Base-by-base conservation (phyloP, 305 asterid genomes). In the Fraxinus baroniana region DNA sequence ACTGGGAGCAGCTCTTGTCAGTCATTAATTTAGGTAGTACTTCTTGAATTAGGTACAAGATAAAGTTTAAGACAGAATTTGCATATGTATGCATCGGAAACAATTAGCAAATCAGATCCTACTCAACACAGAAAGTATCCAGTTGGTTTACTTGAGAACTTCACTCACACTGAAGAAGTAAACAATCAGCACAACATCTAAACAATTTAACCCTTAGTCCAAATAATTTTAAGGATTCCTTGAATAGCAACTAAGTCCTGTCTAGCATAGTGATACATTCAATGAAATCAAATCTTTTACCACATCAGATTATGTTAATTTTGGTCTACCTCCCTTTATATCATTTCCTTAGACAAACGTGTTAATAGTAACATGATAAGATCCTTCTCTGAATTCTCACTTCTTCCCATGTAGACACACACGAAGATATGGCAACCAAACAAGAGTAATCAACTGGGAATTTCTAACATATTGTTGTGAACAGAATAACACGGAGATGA, bases 1-100 rank as follows among this genome's bases (percentile, higher is more conserved):
- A 66, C 32, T 12, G 36, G 35, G 36, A 66, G 74, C 36, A 66
- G 74, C 74, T 26, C 20, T 64, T 22, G 32, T 28, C 74, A 9
- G 35, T 66, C 74, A 66, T 35, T 36, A 79, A 41, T 84, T 37
- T 55, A 79, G 49, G 71, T 76, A 8, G 13, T 35, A 36, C 73
- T 74, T 82, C 60, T 64, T 81, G 74, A 80, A 80, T 82, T 60
- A 22, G 74, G 2, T 37, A 70, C 55, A 81, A 55, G 33, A 60
- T 30, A 55, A 66, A 64, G 75, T 7, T 15, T 28, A 64, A 24
- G 52, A 18, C 1, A 55, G 72, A 52, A 1, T 33, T 80, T 20
- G 32, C 81, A 49, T 79, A 30, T 6, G 32, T 78, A 46, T 24
- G 49, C 82, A 33, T 80, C 22, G 26, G 62, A 64, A 68, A 72